These are phyloP conservation scores for Phytophthora lateralis DNA, from an alignment of 352 stramenopile genomes.

Conservation along the genomic window DNA sequence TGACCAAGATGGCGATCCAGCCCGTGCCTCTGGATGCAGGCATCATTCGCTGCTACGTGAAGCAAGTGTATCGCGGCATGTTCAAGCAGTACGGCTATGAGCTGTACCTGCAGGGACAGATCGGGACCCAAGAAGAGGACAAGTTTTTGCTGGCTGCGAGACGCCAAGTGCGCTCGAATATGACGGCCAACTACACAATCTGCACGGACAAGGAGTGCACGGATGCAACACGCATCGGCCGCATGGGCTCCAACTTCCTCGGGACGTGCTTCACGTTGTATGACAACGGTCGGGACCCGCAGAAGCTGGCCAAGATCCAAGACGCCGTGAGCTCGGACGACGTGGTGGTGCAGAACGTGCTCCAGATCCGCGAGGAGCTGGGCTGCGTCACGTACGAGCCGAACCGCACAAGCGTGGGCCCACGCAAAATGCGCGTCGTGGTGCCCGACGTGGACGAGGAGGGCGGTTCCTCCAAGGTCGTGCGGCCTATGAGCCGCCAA, in stretches of 20 bases:
- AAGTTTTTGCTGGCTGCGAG: slow-evolving; percentile 76
- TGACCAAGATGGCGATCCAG: slow-evolving; percentile 77
- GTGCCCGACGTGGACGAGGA: slow-evolving; percentile 85
- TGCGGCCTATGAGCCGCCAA: slow-evolving; percentile 84
- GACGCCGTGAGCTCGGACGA: slow-evolving; percentile 79
- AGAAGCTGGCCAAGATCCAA: slow-evolving; percentile 89
- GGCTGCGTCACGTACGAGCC: slow-evolving; percentile 88
- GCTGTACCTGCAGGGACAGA: slow-evolving; percentile 83
- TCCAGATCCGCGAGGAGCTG: slow-evolving; percentile 87
- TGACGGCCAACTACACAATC: slow-evolving; percentile 89
- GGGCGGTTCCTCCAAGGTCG: slow-evolving; percentile 77
- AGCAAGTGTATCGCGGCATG: slow-evolving; percentile 86
- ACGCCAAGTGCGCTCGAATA: slow-evolving; percentile 87
- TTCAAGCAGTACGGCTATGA: slow-evolving; percentile 91
- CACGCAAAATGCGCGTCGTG: slow-evolving; percentile 87
- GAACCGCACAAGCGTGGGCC: slow-evolving; percentile 85
- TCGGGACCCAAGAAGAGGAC: slow-evolving; percentile 84
- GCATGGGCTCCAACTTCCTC: slow-evolving; percentile 90
- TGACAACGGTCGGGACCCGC: slow-evolving; percentile 86
- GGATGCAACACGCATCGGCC: slow-evolving; percentile 75
- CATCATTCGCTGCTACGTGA: slow-evolving; percentile 90
- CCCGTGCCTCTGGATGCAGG: slow-evolving; percentile 82
- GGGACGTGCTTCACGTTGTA: slow-evolving; percentile 89
- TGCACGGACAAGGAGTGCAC: slow-evolving; percentile 83
- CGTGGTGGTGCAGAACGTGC: slow-evolving; percentile 72